Evolutionary conservation across 495 filamentous ascomycete genomes (phyloP).

Genomic region (Lasiosphaeria ovina): DNA sequence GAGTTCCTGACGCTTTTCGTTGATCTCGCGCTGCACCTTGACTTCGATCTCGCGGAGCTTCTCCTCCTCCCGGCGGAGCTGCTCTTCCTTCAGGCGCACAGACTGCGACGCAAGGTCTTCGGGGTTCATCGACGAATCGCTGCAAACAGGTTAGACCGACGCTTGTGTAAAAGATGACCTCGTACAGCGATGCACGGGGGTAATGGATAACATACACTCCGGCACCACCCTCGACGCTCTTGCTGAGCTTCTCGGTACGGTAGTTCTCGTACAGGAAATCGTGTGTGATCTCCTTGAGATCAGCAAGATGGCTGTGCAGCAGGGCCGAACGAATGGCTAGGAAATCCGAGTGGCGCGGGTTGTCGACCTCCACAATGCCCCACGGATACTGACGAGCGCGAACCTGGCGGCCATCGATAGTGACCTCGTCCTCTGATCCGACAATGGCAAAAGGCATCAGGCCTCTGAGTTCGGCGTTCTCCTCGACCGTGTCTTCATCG

Average conservation of each 20-base stretch:
- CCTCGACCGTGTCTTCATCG: constrained; percentile 98
- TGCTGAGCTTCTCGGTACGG: constrained; percentile 99
- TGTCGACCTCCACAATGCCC: constrained; percentile 98
- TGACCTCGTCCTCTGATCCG: constrained; percentile 90
- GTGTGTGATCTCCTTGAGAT: constrained; percentile 98
- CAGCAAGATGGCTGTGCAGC: constrained; percentile 93
- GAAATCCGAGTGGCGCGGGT: constrained; percentile 98
- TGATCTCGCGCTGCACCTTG: constrained; percentile 99
- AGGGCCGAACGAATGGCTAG: constrained; percentile 94
- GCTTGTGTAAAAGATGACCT: constrained; percentile 3
- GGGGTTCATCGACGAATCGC: constrained; percentile 91
- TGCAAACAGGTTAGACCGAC: constrained; percentile 35
- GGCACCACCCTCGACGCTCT: constrained; percentile 92
- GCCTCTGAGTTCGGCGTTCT: constrained; percentile 94
- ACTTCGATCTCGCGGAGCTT: constrained; percentile 98
- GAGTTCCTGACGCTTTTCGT: constrained; percentile 98
- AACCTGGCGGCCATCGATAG: constrained; percentile 88
- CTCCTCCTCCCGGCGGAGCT: constrained; percentile 97
- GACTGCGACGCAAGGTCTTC: constrained; percentile 96
- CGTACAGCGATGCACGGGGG: too few relatives aligned
- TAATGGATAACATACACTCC: constrained; percentile 64
- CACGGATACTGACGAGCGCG: constrained; percentile 96
- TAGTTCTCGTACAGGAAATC: constrained; percentile 99
- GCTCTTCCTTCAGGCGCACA: constrained; percentile 97
- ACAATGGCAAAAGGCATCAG: constrained; percentile 99